Evolutionary conservation across 208 protist genomes (phyloP).

Genomic region (Blechomonas ayalai): DNA sequence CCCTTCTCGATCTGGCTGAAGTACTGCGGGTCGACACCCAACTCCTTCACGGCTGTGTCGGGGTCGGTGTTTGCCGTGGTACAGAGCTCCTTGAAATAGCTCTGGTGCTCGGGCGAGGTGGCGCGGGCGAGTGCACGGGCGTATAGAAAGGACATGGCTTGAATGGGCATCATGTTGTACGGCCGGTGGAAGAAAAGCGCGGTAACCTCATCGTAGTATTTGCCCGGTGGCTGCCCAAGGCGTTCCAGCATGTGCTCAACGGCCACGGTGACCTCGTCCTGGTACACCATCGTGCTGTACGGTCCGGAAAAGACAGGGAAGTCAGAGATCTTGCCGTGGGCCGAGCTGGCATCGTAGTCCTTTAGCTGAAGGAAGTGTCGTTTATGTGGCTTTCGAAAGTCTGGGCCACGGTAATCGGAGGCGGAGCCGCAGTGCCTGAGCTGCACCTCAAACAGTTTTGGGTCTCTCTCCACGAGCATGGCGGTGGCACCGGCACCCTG

Average conservation of each 20-base stretch:
- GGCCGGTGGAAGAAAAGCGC: conserved; percentile 89
- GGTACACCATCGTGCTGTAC: conserved; percentile 88
- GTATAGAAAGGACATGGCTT: conserved; percentile 88
- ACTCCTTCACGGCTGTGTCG: conserved; percentile 44
- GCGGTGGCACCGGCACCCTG: conserved; percentile 82
- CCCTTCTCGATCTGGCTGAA: conserved; percentile 75
- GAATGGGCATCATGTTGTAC: conserved; percentile 91
- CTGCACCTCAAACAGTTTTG: conserved; percentile 72
- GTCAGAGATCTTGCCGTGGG: conserved; percentile 78
- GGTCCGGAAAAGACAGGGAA: conserved; percentile 89
- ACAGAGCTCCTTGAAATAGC: conserved; percentile 62
- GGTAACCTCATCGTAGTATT: conserved; percentile 83
- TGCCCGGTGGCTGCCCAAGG: conserved; percentile 43
- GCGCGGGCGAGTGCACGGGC: conserved; percentile 71
- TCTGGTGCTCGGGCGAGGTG: conserved; percentile 56
- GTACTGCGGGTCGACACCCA: conserved; percentile 58
- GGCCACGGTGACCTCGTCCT: conserved; percentile 78
- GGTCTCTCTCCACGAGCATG: conserved; percentile 72
- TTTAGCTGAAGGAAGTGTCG: conserved; percentile 81
- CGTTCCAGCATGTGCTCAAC: conserved; percentile 84
- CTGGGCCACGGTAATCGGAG: conserved; percentile 85
- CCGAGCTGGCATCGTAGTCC: conserved; percentile 58
- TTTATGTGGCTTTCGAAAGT: conserved; percentile 87
- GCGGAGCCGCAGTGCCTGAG: conserved; percentile 63
- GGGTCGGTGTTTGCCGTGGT: conserved; percentile 41